A percentile compares a stretch with the other conserved stretches of the same genome.
Conservation (phyloP, 2,329 filamentous ascomycete genomes). For the Biscogniauxia mediterranea region DNA sequence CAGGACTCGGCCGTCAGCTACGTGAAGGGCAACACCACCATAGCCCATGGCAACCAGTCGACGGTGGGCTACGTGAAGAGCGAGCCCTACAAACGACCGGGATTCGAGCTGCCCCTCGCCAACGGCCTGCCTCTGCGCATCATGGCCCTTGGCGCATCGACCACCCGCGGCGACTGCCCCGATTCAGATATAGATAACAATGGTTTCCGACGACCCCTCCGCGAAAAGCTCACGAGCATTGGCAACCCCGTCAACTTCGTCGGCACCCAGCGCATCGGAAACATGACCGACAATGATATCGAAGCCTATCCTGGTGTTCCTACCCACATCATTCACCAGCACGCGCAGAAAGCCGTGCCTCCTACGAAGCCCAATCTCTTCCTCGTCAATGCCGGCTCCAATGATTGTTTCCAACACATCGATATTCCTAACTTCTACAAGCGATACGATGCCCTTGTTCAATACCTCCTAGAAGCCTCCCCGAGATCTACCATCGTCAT, state of each 20-base stretch:
- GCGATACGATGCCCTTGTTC: conserved; percentile 31
- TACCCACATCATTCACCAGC: conserved; percentile 30
- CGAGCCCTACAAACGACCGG: conserved; percentile 29
- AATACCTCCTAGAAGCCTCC: conserved; percentile 32
- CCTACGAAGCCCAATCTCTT: conserved; percentile 33
- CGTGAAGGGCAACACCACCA: conserved; percentile 14
- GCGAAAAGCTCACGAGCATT: conserved; percentile 33
- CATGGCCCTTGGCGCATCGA: conserved; percentile 34
- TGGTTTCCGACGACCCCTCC: conserved; percentile 34
- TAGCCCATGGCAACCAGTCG: conserved; percentile 19
- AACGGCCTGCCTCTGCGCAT: conserved; percentile 33
- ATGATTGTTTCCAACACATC: conserved; percentile 35
- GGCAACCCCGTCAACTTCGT: conserved; percentile 36
- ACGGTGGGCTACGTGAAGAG: conserved; percentile 24
- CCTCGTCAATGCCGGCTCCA: conserved; percentile 37
- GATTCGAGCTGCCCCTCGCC: conserved; percentile 31
- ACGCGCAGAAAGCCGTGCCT: conserved; percentile 29
- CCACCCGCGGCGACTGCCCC: conserved; percentile 33
- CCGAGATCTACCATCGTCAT: conserved; percentile 32
- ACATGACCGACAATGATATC: conserved; percentile 36
- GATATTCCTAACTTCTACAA: conserved; percentile 34
- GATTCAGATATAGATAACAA: conserved; percentile 32
- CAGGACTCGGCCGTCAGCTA: conserved; percentile 17
- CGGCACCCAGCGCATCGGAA: conserved; percentile 33
- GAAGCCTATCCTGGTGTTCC: conserved; percentile 33